These are phyloP conservation scores for Syncephalastrum sp. DNA, from an alignment of 371 early-diverging fungal species.

Conservation along the genomic window DNA sequence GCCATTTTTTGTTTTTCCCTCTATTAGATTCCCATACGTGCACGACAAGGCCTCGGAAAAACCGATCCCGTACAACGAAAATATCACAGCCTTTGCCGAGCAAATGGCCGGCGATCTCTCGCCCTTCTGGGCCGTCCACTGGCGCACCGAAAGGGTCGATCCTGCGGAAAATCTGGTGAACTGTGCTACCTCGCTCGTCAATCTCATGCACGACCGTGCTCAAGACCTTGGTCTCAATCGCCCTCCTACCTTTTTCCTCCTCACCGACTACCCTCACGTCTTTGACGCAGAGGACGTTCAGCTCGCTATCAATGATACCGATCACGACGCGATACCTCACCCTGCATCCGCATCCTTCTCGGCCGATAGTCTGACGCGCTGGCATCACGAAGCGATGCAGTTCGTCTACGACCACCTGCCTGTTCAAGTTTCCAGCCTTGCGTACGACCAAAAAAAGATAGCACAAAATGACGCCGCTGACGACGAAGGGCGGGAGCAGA, in stretches of 20 bases:
- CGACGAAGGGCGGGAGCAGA: neutral
- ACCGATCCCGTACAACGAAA: conserved; percentile 30
- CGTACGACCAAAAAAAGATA: neutral
- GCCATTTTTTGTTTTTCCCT: neutral
- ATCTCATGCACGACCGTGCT: conserved; percentile 5
- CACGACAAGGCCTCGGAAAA: conserved; percentile 20
- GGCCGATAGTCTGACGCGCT: conserved; percentile 12
- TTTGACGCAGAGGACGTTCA: conserved; percentile 16
- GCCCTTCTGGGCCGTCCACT: conserved; percentile 36
- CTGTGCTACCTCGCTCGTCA: conserved; percentile 26
- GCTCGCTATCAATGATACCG: conserved; percentile 7
- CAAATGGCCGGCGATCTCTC: conserved; percentile 15
- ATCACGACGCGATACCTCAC: neutral
- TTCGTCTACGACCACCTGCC: conserved; percentile 25
- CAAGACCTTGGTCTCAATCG: neutral
- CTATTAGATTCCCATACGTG: conserved; percentile 27
- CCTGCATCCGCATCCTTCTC: conserved; percentile 28
- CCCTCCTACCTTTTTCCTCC: conserved; percentile 22
- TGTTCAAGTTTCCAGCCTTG: conserved; percentile 24
- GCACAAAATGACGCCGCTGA: neutral
- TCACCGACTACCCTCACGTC: conserved; percentile 38
- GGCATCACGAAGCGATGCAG: conserved; percentile 30
- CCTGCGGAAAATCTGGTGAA: conserved; percentile 20
- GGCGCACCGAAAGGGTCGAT: conserved; percentile 35
- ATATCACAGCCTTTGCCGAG: conserved; percentile 16